These are phyloP conservation scores for Pseudozyma sp. DNA, from an alignment of 1,284 basidiomycete genomes.

Conservation along the genomic window DNA sequence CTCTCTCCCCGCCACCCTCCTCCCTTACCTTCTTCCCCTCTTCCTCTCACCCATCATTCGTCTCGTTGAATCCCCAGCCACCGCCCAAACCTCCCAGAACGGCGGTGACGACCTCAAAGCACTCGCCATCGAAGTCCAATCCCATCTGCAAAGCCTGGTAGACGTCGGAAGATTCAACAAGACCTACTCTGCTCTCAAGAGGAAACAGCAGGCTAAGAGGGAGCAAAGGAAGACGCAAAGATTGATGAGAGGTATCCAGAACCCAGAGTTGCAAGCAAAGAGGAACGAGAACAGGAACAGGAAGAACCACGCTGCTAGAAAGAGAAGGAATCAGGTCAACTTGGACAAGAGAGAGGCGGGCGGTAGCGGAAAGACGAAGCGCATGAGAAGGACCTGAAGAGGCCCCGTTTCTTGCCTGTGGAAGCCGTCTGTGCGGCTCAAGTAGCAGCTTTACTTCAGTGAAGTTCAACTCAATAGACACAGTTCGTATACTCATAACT, in stretches of 20 bases:
- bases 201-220: conserved; percentile 77
- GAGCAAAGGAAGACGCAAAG: conserved; percentile 79
- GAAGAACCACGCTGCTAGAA: conserved; percentile 38
- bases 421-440: neutral
- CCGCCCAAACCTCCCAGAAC: conserved; percentile 74
- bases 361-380: conserved; percentile 43
- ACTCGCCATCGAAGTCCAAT: conserved; percentile 85
- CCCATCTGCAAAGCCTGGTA: conserved; percentile 85
- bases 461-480: too few relatives aligned
- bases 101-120: conserved; percentile 80
- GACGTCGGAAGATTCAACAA: conserved; percentile 83
- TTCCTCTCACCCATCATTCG: conserved; percentile 88
- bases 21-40: conserved; percentile 82
- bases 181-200: conserved; percentile 83
- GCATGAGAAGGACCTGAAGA: conserved; percentile 17
- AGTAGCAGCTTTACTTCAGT: too few relatives aligned
- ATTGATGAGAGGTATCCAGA: conserved; percentile 70
- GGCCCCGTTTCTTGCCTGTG: too few relatives aligned
- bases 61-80: conserved; percentile 77
- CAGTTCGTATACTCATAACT: too few relatives aligned
- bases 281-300: conserved; percentile 24
- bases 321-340: conserved; percentile 36
- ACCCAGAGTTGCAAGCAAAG: conserved; percentile 55
- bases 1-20: conserved; percentile 18
- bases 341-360: conserved; percentile 35